Base-by-base conservation (phyloP, 345 rosid genomes). In the Gossypium rotundifolium region DNA sequence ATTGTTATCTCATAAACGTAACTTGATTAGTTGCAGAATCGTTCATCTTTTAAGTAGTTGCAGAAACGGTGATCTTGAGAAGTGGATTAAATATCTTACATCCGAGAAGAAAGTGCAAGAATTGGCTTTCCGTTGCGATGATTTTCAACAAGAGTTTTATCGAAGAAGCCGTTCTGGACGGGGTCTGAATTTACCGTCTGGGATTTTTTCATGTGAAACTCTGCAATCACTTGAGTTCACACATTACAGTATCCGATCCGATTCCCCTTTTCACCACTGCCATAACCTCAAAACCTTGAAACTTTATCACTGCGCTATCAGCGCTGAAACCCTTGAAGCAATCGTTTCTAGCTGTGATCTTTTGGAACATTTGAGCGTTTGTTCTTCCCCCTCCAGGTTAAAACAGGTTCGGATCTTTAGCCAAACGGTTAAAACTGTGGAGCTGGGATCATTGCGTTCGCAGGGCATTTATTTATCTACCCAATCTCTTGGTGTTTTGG, bases 171-270 rank as follows among this genome's bases (percentile, higher is more conserved):
- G 29, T 27, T 27, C 29, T 2, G 29, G 29, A 27, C 3, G 0
- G 3, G 29, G 3, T 27, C 29, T 27, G 29, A 27, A 27, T 27
- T 27, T 27, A 27, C 29, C 29, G 3, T 27, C 3, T 27, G 29
- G 29, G 29, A 0, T 27, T 27, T 27, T 27, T 27, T 27, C 29
- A 27, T 27, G 52, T 18, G 4, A 16, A 40, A 65, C 70, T 65
- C 22, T 65, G 70, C 70, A 44, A n/a, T 23, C 27, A 20, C 70
- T 65, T 20, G 70, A 65, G 49, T 40, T 65, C 52, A 65, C 27
- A 18, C 3, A 20, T n/a, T 65, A 65, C 70, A 18, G 11, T 12
- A 25, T 65, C 18, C 48, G 38, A 40, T 9, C 6, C 12, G 23
- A 42, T 25, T 18, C 27, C 27, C 17, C 70, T 42, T 44, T 65